A percentile compares a stretch with the other conserved stretches of the same genome.
Evolutionary conservation across 148 eudicot genomes (phyloP).

Genomic region (Polygonum aviculare): DNA sequence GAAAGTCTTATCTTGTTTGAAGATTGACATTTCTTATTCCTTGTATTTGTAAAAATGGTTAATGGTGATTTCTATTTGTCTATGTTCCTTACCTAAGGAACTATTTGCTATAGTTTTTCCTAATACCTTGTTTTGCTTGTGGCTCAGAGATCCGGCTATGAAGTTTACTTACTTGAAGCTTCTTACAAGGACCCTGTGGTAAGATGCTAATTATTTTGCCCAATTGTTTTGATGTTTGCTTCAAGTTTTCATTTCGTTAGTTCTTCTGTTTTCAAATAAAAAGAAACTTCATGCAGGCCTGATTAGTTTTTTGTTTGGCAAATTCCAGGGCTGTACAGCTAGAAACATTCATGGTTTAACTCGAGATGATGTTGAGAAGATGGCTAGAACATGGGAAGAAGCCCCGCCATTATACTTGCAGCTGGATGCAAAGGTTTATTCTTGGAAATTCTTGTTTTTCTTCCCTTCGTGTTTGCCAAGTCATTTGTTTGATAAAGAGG

Average conservation of each 20-base stretch:
- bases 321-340: conserved; percentile 87
- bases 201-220: conserved; percentile 21
- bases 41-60: neutral
- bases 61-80: neutral
- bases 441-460: neutral
- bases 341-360: conserved; percentile 88
- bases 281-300: neutral
- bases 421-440: conserved; percentile 68
- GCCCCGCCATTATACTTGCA: conserved; percentile 76
- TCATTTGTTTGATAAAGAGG: neutral
- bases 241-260: neutral
- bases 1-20: neutral
- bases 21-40: neutral
- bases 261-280: neutral
- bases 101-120: neutral
- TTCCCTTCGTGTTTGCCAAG: neutral
- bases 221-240: neutral
- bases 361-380: conserved; percentile 63
- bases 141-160: conserved; percentile 89
- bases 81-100: neutral
- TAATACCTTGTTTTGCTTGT: conserved; percentile 16
- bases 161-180: conserved; percentile 84
- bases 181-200: conserved; percentile 93
- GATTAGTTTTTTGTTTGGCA: neutral
- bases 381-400: conserved; percentile 93